Base-by-base conservation (phyloP, 2,329 filamentous ascomycete genomes). In the Ilyonectria destructans region DNA sequence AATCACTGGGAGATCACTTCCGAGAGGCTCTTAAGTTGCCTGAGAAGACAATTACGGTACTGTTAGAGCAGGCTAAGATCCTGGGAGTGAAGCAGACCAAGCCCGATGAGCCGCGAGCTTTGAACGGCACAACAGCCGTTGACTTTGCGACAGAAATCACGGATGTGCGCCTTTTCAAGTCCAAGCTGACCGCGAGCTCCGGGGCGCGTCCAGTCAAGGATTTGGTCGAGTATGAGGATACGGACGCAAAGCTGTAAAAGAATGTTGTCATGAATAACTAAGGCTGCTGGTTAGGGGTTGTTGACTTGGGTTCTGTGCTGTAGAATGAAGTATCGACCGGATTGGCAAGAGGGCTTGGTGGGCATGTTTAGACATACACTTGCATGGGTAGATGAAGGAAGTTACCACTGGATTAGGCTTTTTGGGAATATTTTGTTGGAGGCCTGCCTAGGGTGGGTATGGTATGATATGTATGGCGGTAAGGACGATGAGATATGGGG, bases 181-280 rank as follows among this genome's bases (percentile, higher is more conserved):
- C 93, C 1, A 86, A 89, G 15, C 85, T 98, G 75, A 84, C 88
- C 67, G 88, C 94, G 31, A 96, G 91, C 70, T 86, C 88, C 23
- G 96, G 93, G 1, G 90, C 95, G 2, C 87, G 87, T 69, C 89
- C 95, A 0, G 89, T 93, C 33, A 91, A 88, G 77, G 92, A 96
- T 72, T 81, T 98, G 63, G 92, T 87, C 69, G 93, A 95, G 77
- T 98, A 96, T 80, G 93, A 97, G 79, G 96, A 98, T 67, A 85
- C 91, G 67, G 94, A 93, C 70, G 84, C 93, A 15, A 98, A 98
- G 84, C 86, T 98, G 65, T 96, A 40, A 71, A 35, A 4, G 65
- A 70, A 59, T 19, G 37, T 26, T 29, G 33, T 10, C 31, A 40
- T 45, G 19, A 51, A 37, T 45, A 40, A 12, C 9, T 17, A 52